phyloP scores from a whole-genome alignment of 2,329 filamentous ascomycete species.

The Ascochyta clinopodiicola region DNA sequence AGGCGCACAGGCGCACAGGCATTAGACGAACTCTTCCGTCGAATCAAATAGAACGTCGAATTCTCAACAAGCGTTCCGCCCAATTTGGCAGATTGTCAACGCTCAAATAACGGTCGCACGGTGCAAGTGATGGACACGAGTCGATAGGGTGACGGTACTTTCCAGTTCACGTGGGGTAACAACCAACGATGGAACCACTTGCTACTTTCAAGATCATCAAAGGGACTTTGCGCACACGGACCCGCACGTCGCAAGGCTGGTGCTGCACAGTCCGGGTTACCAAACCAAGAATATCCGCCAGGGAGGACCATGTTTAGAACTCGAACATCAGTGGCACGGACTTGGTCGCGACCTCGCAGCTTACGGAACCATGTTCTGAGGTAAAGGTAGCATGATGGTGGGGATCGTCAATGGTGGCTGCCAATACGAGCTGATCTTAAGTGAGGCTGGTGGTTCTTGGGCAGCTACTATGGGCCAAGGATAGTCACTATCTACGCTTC shows the following conservation, averaged over 20 bases:
- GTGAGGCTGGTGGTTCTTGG: constrained; percentile 9
- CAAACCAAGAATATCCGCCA: constrained; percentile 4
- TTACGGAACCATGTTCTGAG: constrained; percentile 17
- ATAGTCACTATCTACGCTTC: neutral
- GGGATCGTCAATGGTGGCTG: constrained; percentile 1
- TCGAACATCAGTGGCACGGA: constrained; percentile 14
- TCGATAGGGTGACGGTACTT: constrained; percentile 10
- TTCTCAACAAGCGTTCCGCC: neutral
- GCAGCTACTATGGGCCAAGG: neutral
- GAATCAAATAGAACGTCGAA: constrained; percentile 1
- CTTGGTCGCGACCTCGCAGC: constrained; percentile 4
- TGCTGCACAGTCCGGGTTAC: constrained; percentile 11
- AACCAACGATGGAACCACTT: constrained; percentile 14
- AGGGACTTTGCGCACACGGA: constrained; percentile 7
- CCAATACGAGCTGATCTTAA: neutral
- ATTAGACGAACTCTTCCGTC: neutral
- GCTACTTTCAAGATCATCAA: constrained; percentile 5
- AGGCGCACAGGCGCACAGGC: constrained; percentile 2
- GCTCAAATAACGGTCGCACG: constrained; percentile 16
- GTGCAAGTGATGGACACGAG: constrained; percentile 7
- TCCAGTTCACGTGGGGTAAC: constrained; percentile 16
- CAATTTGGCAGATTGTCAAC: constrained; percentile 5
- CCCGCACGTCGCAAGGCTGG: constrained; percentile 15
- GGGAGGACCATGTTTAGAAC: constrained; percentile 8
- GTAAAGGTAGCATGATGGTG: constrained; percentile 7